phyloP scores from a whole-genome alignment of 2,329 filamentous ascomycete genomes.

The Diaporthe amygdali region DNA sequence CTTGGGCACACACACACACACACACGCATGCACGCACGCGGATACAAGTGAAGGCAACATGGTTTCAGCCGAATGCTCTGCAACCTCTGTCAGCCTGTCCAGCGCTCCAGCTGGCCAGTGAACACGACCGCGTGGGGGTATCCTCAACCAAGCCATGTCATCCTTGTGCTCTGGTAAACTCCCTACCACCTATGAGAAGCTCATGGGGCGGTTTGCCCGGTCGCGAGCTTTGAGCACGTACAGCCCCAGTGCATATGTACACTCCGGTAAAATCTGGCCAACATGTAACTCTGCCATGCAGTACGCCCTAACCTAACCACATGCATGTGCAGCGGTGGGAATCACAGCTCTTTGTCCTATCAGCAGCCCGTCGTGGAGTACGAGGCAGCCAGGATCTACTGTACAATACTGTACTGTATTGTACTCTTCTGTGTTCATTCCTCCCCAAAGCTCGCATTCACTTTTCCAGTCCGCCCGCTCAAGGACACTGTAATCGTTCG shows the following conservation, averaged over 20 bases:
- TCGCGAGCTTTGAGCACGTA: neutral
- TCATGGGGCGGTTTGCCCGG: neutral
- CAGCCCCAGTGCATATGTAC: neutral
- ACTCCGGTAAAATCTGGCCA: neutral
- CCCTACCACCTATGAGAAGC: neutral
- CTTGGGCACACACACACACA: neutral
- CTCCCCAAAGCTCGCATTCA: neutral
- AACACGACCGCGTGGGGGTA: neutral
- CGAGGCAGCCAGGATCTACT: neutral
- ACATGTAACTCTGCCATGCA: neutral
- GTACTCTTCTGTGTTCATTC: neutral
- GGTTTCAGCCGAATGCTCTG: neutral
- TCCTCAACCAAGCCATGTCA: neutral
- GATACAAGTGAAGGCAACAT: neutral
- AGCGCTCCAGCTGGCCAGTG: neutral
- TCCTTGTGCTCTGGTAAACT: neutral
- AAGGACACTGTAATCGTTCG: neutral
- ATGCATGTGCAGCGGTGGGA: neutral
- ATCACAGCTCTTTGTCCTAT: neutral
- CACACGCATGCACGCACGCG: neutral
- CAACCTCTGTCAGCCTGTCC: neutral
- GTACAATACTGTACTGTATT: neutral
- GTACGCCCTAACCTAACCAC: neutral
- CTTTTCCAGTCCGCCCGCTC: neutral
- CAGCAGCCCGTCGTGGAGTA: neutral